Evolutionary conservation across 768 basidiomycete genomes (phyloP).

Genomic region (Lactifluus volemus): DNA sequence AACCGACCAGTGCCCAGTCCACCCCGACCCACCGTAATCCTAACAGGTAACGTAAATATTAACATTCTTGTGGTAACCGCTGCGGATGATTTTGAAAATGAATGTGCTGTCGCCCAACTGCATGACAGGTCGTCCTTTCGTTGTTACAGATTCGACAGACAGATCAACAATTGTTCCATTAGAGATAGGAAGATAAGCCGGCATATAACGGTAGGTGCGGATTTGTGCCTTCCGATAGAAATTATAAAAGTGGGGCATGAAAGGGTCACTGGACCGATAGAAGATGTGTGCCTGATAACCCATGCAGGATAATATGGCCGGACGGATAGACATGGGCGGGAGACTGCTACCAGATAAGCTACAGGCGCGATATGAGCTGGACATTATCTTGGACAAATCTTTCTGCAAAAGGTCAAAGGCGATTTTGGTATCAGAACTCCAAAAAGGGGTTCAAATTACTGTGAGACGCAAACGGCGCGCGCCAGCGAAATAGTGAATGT

Average conservation of each 20-base stretch:
- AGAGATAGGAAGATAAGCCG: background rate
- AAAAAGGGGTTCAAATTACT: background rate
- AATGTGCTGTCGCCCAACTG: background rate
- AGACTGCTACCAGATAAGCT: background rate
- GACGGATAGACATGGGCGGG: background rate
- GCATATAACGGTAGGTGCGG: background rate
- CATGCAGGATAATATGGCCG: background rate
- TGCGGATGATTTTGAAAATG: background rate
- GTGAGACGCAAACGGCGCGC: background rate
- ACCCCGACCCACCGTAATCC: background rate
- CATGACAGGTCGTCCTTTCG: background rate
- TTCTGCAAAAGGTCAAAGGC: background rate
- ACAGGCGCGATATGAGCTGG: background rate
- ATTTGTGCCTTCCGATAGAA: background rate
- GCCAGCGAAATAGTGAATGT: background rate
- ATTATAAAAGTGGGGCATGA: background rate
- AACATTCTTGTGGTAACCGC: background rate
- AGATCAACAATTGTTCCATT: background rate
- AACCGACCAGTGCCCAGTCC: background rate
- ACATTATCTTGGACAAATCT: background rate
- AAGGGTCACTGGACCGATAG: background rate
- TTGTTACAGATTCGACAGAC: background rate
- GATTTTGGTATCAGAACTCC: background rate
- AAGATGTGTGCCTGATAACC: background rate
- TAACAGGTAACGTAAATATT: constrained; percentile 3